These are phyloP conservation scores for Cordyceps militaris DNA, from an alignment of 2,329 filamentous ascomycete species.

Conservation along the genomic window DNA sequence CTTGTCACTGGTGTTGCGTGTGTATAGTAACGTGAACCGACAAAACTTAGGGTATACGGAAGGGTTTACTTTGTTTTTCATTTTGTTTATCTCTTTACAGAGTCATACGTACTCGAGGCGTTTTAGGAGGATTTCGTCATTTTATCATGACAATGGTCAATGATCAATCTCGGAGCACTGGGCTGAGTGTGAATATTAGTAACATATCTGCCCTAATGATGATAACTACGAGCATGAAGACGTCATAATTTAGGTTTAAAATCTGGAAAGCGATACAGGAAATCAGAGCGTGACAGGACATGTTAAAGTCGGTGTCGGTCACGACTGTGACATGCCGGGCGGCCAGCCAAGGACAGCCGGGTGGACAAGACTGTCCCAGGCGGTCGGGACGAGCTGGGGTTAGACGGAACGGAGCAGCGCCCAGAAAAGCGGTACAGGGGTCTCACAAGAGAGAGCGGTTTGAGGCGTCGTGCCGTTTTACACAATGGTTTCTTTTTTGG, in stretches of 20 bases:
- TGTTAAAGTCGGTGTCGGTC: no score
- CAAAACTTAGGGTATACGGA: background rate
- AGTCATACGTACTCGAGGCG: background rate
- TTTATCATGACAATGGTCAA: background rate
- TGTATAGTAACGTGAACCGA: constrained; percentile 8
- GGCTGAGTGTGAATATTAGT: no score
- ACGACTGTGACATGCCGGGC: background rate
- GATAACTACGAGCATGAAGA: no score
- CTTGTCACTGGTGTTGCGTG: background rate
- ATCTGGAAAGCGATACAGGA: no score
- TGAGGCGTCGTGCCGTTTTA: no score
- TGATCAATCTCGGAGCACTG: no score
- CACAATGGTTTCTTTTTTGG: background rate
- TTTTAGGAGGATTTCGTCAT: background rate
- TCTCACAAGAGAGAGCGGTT: background rate
- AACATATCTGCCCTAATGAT: no score
- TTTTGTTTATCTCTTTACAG: background rate
- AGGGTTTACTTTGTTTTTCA: background rate
- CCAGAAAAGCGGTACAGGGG: background rate
- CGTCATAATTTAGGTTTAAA: no score
- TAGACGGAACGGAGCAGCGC: background rate
- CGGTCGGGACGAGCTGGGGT: constrained; percentile 7
- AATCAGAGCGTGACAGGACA: no score
- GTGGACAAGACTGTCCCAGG: background rate
- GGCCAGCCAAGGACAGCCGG: background rate